Evolutionary conservation across 2,329 filamentous ascomycete species (phyloP), one percentile per base, ranked within the genome.

Genomic region (Fusarium nisikadoi): DNA sequence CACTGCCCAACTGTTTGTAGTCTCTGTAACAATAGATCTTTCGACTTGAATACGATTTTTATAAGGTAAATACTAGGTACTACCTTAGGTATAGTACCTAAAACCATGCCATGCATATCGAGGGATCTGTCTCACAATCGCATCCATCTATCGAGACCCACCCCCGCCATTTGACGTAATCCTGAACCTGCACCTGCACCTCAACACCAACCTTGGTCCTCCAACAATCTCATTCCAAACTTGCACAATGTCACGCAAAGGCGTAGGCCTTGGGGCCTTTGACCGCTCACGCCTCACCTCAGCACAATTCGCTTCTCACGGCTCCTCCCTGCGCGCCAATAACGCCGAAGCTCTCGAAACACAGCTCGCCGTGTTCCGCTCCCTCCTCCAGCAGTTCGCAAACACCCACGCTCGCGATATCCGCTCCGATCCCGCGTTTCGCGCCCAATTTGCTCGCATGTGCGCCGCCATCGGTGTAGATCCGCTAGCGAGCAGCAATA

Each of bases 381-480:
- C 94, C 23, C 88, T 98, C 16, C 90, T 99, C 10, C 94, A 98
- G 84, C 94, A 97, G 82, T 99, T 99, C 83, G 94, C 95, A 47
- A 89, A 95, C 78, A 97, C 95, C 54, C 96, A 99, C 86, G 93
- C 93, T 75, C 94, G 95, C 79, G 96, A 97, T 78, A 99, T 99
- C 67, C 95, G 95, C 71, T 97, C 94, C 5, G 95, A 98, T 81
- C 96, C 96, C 10, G 92, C 90, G 13, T 99, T 99, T 82, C 94
- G 96, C 68, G 94, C 95, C 38, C 95, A 99, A 83, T 99, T 99
- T 80, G 95, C 96, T 6, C 94, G 95, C 81, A 99, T 99, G 96
- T 99, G 96, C 84, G 91, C 94, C 78, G 94, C 95, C 70, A 98
- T 99, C 75, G 96, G 96, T 53, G 94, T 99, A 17, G 96, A 99